Base-by-base conservation (phyloP, 2,329 filamentous ascomycete genomes). In the Hypoxylon rubiginosum region DNA sequence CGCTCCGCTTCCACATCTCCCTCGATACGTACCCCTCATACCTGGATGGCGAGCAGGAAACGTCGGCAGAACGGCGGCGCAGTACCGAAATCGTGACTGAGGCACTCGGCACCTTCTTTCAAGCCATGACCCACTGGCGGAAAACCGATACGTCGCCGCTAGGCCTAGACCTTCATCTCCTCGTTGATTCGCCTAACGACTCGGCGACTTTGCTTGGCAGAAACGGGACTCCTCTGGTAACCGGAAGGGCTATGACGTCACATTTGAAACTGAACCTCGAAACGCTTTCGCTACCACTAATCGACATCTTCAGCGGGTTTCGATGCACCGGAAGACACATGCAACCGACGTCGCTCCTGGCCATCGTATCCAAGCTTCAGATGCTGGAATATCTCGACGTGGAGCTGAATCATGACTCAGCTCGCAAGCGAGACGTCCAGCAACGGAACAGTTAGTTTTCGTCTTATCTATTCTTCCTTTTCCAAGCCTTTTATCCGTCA, bases 321-420 rank as follows among this genome's bases (percentile, higher is more conserved):
- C 51, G 63, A 15, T 70, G 66, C 28, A 52, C 58, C 1, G 68
- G 68, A 15, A 59, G 68, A 26, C 68, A 70, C 34, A 19, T 70
- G 17, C 62, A 68, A 32, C 66, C 68, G 3, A 67, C 58, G 10
- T 67, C 68, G 0, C 17, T 66, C 0, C 43, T 70, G 15, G 60
- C 66, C 43, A 58, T 70, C 41, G 62, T 62, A 36, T 70, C 68
- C 13, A 57, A 56, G 48, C 62, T 68, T 34, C 59, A 45, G 43
- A 21, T 45, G 9, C 49, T 70, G 13, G 66, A 68, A 50, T 68
- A 66, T 19, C 63, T 70, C n/a, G 60, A 69, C 26, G 51, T 67
- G 21, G 68, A 70, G 43, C 66, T 70, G 26, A 70, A 62, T 26
- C 68, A 70, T 10, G 68, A 70, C 60, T 64, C 68, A 11, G 56